phyloP scores from a whole-genome alignment of 129 eudicot species.

The Arctium minus region DNA sequence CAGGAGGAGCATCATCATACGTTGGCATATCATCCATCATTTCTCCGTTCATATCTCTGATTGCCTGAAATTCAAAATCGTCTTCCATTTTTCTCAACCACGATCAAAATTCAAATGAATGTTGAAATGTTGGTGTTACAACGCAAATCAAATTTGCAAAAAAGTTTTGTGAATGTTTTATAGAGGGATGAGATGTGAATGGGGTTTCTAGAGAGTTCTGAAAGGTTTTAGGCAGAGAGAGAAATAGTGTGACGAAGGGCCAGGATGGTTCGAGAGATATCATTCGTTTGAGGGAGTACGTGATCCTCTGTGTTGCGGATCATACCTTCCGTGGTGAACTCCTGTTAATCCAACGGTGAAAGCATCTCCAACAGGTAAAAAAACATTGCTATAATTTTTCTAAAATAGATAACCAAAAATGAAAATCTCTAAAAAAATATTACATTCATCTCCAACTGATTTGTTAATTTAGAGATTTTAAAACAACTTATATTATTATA shows the following conservation, averaged over 20 bases:
- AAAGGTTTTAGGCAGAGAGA: neutral
- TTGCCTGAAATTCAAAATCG: slow-evolving; percentile 62
- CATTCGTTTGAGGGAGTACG: neutral
- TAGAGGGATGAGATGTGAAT: neutral
- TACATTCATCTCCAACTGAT: no score
- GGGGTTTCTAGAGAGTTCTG: slow-evolving; percentile 26
- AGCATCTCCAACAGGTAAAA: no score
- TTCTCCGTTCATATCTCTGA: slow-evolving; percentile 52
- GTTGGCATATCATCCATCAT: slow-evolving; percentile 41
- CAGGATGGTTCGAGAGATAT: slow-evolving; percentile 20
- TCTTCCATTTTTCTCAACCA: slow-evolving; percentile 48
- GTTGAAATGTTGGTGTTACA: neutral
- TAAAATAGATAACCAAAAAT: no score
- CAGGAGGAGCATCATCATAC: slow-evolving; percentile 27
- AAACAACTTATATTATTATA: no score
- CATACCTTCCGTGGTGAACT: neutral
- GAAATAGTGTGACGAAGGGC: neutral
- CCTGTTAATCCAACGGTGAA: slow-evolving; percentile 6
- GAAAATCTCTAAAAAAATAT: no score
- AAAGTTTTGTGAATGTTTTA: neutral
- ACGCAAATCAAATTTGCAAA: neutral
- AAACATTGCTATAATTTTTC: no score
- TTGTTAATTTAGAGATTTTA: no score
- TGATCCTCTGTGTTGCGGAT: slow-evolving; percentile 4
- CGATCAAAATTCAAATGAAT: neutral